Conservation (phyloP, 139 green algal genomes). For the Chlorella sp. region DNA sequence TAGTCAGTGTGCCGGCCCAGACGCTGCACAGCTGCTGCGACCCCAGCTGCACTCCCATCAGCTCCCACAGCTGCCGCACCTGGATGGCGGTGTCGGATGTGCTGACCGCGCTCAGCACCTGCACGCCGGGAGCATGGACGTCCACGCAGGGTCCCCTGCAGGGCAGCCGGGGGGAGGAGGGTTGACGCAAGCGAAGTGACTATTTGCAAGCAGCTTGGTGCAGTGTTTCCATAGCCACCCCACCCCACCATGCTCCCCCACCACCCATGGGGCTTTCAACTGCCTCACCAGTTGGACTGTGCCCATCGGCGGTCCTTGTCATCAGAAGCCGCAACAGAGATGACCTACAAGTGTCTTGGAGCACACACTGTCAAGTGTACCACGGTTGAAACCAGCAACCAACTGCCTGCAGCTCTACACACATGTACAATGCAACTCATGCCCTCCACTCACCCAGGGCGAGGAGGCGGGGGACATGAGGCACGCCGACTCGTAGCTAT, state of each 20-base stretch:
- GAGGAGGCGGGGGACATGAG: constrained; percentile 52
- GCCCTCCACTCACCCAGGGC: neutral
- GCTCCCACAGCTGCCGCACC: neutral
- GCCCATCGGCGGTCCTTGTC: constrained; percentile 31
- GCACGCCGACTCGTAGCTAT: constrained; percentile 63
- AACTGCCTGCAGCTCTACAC: too few relatives aligned
- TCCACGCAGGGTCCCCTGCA: constrained; percentile 73
- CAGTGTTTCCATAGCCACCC: neutral
- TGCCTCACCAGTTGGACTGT: constrained; percentile 29
- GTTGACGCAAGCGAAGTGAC: neutral
- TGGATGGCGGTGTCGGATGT: neutral
- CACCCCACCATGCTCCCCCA: neutral
- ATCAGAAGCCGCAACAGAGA: constrained; percentile 60
- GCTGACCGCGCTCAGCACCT: constrained; percentile 22
- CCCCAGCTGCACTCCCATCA: too few relatives aligned
- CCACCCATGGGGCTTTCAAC: neutral
- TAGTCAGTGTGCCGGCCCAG: too few relatives aligned
- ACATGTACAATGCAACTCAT: too few relatives aligned
- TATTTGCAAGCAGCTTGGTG: neutral
- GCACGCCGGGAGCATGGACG: constrained; percentile 65
- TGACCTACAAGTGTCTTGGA: constrained; percentile 24
- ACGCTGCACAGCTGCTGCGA: too few relatives aligned
- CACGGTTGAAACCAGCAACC: too few relatives aligned
- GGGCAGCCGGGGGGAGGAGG: neutral
- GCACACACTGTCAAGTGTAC: too few relatives aligned